These are phyloP conservation scores for Nadsonia commutata DNA, from an alignment of 1,139 yeast genomes.

Conservation along the genomic window DNA sequence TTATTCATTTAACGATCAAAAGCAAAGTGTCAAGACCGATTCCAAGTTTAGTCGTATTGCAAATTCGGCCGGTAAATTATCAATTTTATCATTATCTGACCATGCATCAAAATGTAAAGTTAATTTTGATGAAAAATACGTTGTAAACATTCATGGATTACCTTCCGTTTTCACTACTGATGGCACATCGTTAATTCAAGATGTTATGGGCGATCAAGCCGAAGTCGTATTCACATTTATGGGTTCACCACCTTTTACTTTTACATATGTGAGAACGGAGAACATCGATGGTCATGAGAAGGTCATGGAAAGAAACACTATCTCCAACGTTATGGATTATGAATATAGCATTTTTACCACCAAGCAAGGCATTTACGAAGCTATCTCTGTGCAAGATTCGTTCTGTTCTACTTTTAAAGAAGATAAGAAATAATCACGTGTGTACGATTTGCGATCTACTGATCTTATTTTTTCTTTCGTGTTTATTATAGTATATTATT, in stretches of 20 bases:
- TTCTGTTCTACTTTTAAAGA: constrained; percentile 42
- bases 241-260: constrained; percentile 34
- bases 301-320: constrained; percentile 64
- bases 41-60: constrained; percentile 59
- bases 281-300: constrained; percentile 24
- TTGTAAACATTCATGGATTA: constrained; percentile 46
- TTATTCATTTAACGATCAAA: constrained; percentile 55
- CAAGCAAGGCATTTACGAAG: constrained; percentile 88
- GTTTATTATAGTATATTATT: too few relatives aligned
- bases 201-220: constrained; percentile 57
- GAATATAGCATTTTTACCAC: constrained; percentile 64
- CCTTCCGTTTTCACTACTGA: constrained; percentile 86
- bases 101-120: constrained; percentile 64
- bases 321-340: constrained; percentile 51
- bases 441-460: too few relatives aligned
- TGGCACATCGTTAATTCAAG: constrained; percentile 60
- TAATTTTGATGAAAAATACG: constrained; percentile 28
- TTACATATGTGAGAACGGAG: constrained; percentile 41
- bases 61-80: constrained; percentile 59
- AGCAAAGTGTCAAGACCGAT: constrained; percentile 44
- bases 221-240: constrained; percentile 38
- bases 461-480: too few relatives aligned
- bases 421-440: not conserved
- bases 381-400: constrained; percentile 71
- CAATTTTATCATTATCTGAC: constrained; percentile 59